These are phyloP conservation scores for Antrodiella citrinella DNA, from an alignment of 768 basidiomycete species.

Conservation along the genomic window DNA sequence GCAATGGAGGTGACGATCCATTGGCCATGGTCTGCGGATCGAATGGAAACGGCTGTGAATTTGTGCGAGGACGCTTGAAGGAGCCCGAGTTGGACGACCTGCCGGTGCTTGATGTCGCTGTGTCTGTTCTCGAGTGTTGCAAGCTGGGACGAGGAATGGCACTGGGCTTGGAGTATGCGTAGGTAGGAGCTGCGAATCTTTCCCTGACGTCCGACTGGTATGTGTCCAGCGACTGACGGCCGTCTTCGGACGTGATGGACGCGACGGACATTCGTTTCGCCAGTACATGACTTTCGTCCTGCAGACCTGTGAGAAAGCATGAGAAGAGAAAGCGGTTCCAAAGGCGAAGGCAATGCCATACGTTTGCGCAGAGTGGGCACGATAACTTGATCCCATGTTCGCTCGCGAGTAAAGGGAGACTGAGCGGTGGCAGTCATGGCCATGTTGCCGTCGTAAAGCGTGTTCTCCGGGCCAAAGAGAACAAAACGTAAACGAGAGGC, in stretches of 20 bases:
- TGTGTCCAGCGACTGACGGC: conserved; percentile 32
- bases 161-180: conserved; percentile 24
- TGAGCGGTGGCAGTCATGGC: conserved; percentile 34
- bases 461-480: conserved; percentile 4
- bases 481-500: conserved; percentile 10
- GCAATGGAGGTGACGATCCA: conserved; percentile 21
- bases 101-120: conserved; percentile 11
- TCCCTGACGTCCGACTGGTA: conserved; percentile 11
- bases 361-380: conserved; percentile 77
- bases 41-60: conserved; percentile 51
- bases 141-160: conserved; percentile 42
- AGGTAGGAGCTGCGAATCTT: conserved; percentile 12
- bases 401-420: conserved; percentile 28
- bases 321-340: conserved; percentile 9
- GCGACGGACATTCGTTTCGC: conserved; percentile 70
- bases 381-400: conserved; percentile 76
- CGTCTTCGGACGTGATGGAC: conserved; percentile 42
- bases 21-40: conserved; percentile 30
- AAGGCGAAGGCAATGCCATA: conserved; percentile 22
- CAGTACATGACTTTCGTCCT: conserved; percentile 73
- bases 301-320: conserved; percentile 45
- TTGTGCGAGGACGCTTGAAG: conserved; percentile 49
- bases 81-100: conserved; percentile 14
- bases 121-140: conserved; percentile 27
- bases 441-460: conserved; percentile 21